Percentiles rank a stretch among this genome's conserved stretches.
Conservation (phyloP, 495 filamentous ascomycete genomes). For the Monascus purpureus region DNA sequence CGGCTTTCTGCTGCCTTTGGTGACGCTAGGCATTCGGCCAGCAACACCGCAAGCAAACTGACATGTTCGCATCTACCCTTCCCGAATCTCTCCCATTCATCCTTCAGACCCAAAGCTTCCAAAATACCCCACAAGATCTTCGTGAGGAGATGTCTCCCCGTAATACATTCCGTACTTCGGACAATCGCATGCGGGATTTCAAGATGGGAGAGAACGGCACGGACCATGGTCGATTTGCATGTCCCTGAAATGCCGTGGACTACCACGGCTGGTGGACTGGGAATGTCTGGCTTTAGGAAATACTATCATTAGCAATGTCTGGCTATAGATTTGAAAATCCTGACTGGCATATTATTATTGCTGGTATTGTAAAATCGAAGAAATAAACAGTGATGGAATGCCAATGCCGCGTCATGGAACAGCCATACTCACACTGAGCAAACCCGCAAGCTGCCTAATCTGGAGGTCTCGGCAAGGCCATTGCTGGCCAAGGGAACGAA, state of each 20-base stretch:
- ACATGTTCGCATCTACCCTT: constrained; percentile 62
- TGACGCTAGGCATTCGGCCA: constrained; percentile 38
- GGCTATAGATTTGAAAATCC: too few relatives aligned
- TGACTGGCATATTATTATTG: background rate
- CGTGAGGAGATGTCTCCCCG: constrained; percentile 70
- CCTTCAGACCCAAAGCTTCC: constrained; percentile 21
- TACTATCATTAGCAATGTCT: background rate
- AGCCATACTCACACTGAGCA: constrained; percentile 41
- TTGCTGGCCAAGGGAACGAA: constrained; percentile 31
- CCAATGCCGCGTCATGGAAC: background rate
- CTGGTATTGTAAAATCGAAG: too few relatives aligned
- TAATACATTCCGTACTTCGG: constrained; percentile 75
- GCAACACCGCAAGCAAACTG: constrained; percentile 54
- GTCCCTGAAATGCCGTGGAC: constrained; percentile 85
- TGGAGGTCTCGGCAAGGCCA: constrained; percentile 55
- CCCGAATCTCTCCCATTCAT: constrained; percentile 26
- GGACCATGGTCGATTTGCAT: constrained; percentile 65
- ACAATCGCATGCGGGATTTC: constrained; percentile 54
- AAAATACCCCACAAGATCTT: constrained; percentile 34
- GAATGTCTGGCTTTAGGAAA: constrained; percentile 19
- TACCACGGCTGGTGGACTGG: constrained; percentile 47
- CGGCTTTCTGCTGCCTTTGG: constrained; percentile 7
- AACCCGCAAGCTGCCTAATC: constrained; percentile 43
- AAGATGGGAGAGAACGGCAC: constrained; percentile 42
- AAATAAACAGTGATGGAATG: background rate